These are phyloP conservation scores for Fusarium poae DNA, from an alignment of 2,329 filamentous ascomycete genomes.

Conservation along the genomic window DNA sequence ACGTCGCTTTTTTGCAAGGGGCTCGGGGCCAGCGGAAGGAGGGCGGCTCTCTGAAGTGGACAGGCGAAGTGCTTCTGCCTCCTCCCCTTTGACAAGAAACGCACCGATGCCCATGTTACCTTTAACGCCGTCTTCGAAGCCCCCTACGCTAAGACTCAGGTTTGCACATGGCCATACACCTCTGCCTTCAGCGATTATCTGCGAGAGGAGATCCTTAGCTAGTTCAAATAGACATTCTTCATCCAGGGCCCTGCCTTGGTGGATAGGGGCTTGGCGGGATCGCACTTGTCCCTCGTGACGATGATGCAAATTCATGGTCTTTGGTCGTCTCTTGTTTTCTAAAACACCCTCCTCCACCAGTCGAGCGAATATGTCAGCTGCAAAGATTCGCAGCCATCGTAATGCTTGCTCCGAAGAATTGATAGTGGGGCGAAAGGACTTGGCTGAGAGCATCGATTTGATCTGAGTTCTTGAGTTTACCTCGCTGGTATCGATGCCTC, in stretches of 20 bases:
- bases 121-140: slow-evolving; percentile 87
- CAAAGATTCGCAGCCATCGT: slow-evolving; percentile 91
- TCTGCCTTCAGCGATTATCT: slow-evolving; percentile 81
- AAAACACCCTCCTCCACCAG: slow-evolving; percentile 91
- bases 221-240: slow-evolving; percentile 80
- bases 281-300: slow-evolving; percentile 78
- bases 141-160: slow-evolving; percentile 87
- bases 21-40: slow-evolving; percentile 41
- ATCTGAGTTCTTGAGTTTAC: slow-evolving; percentile 93
- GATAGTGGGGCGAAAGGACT: slow-evolving; percentile 90
- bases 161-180: slow-evolving; percentile 90
- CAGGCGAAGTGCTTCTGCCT: slow-evolving; percentile 61
- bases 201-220: slow-evolving; percentile 80
- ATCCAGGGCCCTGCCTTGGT: slow-evolving; percentile 78
- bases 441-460: slow-evolving; percentile 97
- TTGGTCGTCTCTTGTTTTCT: slow-evolving; percentile 88
- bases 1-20: slow-evolving; percentile 51
- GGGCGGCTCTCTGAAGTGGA: slow-evolving; percentile 40
- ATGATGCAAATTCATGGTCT: slow-evolving; percentile 87
- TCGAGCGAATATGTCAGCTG: slow-evolving; percentile 88
- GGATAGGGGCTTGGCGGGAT: slow-evolving; percentile 82
- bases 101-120: slow-evolving; percentile 88
- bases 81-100: slow-evolving; percentile 84
- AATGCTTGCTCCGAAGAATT: slow-evolving; percentile 81
- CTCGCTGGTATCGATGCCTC: slow-evolving; percentile 88